Evolutionary conservation across 164 flowering plant species (phyloP), one percentile per base, ranked within the genome.

Genomic region (Litsea cubeba): DNA sequence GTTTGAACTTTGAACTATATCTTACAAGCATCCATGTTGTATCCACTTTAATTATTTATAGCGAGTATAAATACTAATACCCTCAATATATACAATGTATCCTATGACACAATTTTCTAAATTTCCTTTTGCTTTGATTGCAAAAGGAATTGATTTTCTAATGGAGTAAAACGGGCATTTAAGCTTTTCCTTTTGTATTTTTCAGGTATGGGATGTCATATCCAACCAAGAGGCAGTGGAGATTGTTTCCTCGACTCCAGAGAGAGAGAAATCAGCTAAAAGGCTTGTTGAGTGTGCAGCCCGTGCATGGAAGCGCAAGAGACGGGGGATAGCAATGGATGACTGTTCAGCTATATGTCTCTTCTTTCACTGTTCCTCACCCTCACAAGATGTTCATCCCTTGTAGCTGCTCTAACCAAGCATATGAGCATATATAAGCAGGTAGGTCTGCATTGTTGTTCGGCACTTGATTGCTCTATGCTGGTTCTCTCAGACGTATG

Each of bases 131-230:
- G 5, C 35, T 66, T 66, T 66, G 40, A 17, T 30, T 18, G 35
- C 69, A 1, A 63, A 17, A 28, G 69, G 49, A 30, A 3, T 25
- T 18, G 14, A 5, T 3, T 28, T 40, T 3, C 12, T 20, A 66
- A 26, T 66, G 18, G 20, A 23, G 71, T n/a, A 46, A 46, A 68
- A 40, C 8, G 2, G 66, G 24, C 12, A 40, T 22, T 68, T 68
- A 46, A 40, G 46, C 46, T 8, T 15, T 65, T 20, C 2, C 14
- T 65, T 20, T 15, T 2, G 11, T 40, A 40, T 40, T 40, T 40
- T 73, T 62, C 78, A 92, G 97, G 91, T 93, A 0, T 95, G 99
- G 99, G 99, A 95, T 89, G 98, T 93, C 18, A 72, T 95, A 28
- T 86, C 93, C 1, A 95, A 95, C 78, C 85, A 93, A 83, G 96